Conservation (phyloP, 805 yeast genomes). For the Cyberlindnera xishuangbannaensis region DNA sequence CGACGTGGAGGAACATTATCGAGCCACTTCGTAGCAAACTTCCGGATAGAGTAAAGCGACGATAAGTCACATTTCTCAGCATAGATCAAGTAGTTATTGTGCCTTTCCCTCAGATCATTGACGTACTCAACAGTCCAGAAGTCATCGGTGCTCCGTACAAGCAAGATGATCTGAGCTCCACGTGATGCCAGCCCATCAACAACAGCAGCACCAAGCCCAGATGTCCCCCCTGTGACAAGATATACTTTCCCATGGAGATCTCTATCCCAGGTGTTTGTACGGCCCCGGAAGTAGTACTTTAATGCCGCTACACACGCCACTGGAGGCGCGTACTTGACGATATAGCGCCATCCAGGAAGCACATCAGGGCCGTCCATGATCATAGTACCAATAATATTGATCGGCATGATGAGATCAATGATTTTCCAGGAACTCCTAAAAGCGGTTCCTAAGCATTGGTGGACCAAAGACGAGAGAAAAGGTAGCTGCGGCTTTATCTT, state of each 20-base stretch:
- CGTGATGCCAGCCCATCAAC: conserved; percentile 65
- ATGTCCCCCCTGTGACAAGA: conserved; percentile 86
- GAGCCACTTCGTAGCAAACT: conserved; percentile 91
- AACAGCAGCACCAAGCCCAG: conserved; percentile 80
- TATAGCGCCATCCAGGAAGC: conserved; percentile 67
- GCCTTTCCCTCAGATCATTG: conserved; percentile 64
- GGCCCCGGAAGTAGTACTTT: conserved; percentile 76
- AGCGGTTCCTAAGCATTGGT: too few species aligned
- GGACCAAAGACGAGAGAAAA: too few species aligned
- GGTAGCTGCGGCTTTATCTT: too few species aligned
- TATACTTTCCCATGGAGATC: conserved; percentile 87
- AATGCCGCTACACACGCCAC: conserved; percentile 38
- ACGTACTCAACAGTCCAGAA: conserved; percentile 78
- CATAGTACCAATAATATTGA: conserved; percentile 70
- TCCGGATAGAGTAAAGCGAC: conserved; percentile 68
- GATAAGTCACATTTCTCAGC: conserved; percentile 87
- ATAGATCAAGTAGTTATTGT: conserved; percentile 70
- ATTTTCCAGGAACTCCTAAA: too few species aligned
- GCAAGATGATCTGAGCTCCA: conserved; percentile 83
- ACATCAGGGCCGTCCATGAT: conserved; percentile 65
- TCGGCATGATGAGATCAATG: conserved; percentile 68
- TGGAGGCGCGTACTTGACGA: conserved; percentile 55
- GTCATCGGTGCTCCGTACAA: conserved; percentile 59
- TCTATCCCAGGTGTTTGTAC: conserved; percentile 85
- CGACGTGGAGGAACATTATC: conserved; percentile 88